A percentile compares a stretch with the other conserved stretches of the same genome.
phyloP scores from a whole-genome alignment of 345 rosid species.

The Theobroma cacao region DNA sequence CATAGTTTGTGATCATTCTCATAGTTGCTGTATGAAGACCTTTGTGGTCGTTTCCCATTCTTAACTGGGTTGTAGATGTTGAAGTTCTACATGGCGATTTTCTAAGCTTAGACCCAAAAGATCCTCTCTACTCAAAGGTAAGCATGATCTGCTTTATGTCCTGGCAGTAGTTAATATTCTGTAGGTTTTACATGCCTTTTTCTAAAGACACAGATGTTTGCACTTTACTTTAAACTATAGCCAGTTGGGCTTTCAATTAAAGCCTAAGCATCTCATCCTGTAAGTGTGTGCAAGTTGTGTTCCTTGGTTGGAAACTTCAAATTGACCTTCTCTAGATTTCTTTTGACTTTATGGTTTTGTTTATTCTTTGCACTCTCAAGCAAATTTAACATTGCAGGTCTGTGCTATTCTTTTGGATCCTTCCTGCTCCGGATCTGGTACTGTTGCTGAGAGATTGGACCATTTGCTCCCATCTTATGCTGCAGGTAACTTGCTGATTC shows the following conservation, averaged over 20 bases:
- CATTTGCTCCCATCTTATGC: conserved; percentile 83
- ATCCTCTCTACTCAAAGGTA: conserved; percentile 62
- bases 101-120: conserved; percentile 60
- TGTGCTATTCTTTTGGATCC: conserved; percentile 89
- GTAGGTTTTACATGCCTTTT: background rate
- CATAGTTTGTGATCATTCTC: conserved; percentile 1
- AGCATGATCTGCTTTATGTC: background rate
- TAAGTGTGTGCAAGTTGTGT: background rate
- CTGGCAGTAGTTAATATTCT: background rate
- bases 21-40: background rate
- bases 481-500: conserved; percentile 27
- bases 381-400: conserved; percentile 40
- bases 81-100: conserved; percentile 63
- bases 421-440: conserved; percentile 96
- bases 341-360: background rate
- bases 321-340: background rate
- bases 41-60: conserved; percentile 19
- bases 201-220: background rate
- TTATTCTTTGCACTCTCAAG: background rate
- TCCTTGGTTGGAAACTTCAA: background rate
- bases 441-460: conserved; percentile 74
- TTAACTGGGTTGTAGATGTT: conserved; percentile 52
- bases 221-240: background rate
- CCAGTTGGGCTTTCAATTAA: background rate
- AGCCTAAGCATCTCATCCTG: background rate